Base-by-base conservation (phyloP, 176 grass and related monocot genomes). In the Stipa capillata region DNA sequence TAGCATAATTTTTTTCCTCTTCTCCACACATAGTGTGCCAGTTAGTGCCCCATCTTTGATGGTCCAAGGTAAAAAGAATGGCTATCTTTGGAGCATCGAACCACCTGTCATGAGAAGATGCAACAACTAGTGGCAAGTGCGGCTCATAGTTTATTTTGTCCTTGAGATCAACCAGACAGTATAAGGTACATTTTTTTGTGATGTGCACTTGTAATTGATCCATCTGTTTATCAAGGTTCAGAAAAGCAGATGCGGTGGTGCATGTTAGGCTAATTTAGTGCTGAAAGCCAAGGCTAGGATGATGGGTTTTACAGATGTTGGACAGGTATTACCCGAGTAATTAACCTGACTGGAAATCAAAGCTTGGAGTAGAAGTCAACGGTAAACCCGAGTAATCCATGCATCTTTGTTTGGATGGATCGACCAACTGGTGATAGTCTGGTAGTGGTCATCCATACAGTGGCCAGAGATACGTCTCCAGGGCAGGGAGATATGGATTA, bases 61-160 rank as follows among this genome's bases (percentile, higher is more conserved):
- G 59, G 76, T 69, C 65, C 65, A 69, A 45, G 44, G 39, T 80
- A 21, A 80, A 84, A 79, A 52, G 70, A 14, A 49, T 73, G 68
- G 51, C 81, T 34, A 79, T 63, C 74, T 49, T 42, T 78, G 14
- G 6, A 63, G 79, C 65, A 20, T 3, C 62, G 74, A 52, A 61
- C 66, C 49, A 57, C 50, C 52, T 61, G 43, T 84, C 42, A 69
- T 61, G 40, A 57, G 67, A 79, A 59, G 71, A 62, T n/a, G 73
- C 50, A n/a, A 55, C 56, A 54, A 56, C 40, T 58, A 31, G 33
- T 16, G 18, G 28, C 57, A 64, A 77, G 27, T 70, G 71, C 60
- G 60, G 32, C 8, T 43, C 35, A 35, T 73, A 20, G 49, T 85
- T 29, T 77, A 43, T 50, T 36, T 27, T 64, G 17, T 3, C 11